A percentile compares a stretch with the other conserved stretches of the same genome.
Conservation (phyloP, 768 basidiomycete species). For the Boletus pseudo-olivaceus region DNA sequence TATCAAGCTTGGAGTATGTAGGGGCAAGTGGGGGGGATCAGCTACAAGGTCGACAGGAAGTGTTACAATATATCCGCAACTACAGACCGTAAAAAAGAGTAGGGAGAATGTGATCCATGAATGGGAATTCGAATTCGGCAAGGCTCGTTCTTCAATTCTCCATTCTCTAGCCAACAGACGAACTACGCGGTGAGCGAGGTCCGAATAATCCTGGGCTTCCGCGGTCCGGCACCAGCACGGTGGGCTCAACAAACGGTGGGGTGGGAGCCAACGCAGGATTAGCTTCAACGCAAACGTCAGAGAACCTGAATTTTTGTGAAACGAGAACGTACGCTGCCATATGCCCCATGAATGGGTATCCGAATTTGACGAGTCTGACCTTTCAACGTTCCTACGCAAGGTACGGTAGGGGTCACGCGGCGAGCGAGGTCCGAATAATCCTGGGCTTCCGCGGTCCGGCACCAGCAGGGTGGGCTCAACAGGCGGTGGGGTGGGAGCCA, state of each 20-base stretch:
- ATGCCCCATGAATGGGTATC: background rate
- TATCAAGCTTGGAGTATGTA: no score
- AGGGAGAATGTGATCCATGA: background rate
- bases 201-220: background rate
- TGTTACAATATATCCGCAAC: background rate
- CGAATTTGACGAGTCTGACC: background rate
- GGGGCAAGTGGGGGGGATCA: background rate
- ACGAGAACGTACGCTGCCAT: background rate
- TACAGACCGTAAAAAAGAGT: background rate
- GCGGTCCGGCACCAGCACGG: background rate
- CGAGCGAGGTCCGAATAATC: conserved; percentile 73
- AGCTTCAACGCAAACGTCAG: background rate
- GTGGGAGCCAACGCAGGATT: background rate
- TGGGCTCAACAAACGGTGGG: background rate
- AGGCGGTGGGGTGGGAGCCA: conserved; percentile 54
- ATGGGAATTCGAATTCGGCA: background rate
- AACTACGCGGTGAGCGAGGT: conserved; percentile 14
- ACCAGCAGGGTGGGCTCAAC: conserved; percentile 51
- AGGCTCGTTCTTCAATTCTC: background rate
- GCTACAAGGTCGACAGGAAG: background rate
- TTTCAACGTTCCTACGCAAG: background rate
- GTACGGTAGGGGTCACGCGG: conserved; percentile 32
- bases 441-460: conserved; percentile 52
- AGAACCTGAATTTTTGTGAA: background rate
- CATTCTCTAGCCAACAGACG: background rate